phyloP scores from a whole-genome alignment of 352 stramenopile genomes.

The Halophytophthora batemanensis region DNA sequence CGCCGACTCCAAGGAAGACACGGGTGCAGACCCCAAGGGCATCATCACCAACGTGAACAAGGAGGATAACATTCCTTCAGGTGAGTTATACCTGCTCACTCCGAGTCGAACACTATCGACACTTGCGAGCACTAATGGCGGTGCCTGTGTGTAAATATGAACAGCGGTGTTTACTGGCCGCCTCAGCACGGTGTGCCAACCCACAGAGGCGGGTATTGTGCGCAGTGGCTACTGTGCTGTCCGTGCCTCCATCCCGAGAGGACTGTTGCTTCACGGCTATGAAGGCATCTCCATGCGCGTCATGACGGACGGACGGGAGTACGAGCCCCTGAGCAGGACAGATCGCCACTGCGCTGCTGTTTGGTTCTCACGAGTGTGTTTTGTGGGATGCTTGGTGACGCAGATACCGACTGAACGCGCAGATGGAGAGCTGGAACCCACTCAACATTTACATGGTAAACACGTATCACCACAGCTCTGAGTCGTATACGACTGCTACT shows the following conservation, averaged over 20 bases:
- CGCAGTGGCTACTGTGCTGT: constrained; percentile 86
- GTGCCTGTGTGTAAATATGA: not conserved
- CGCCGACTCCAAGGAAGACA: constrained; percentile 10
- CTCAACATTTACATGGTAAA: constrained; percentile 85
- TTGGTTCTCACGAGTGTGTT: not conserved
- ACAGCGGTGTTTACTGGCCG: constrained; percentile 70
- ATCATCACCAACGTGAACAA: constrained; percentile 45
- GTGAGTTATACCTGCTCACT: constrained; percentile 25
- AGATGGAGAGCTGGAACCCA: constrained; percentile 87
- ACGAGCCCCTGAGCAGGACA: constrained; percentile 5
- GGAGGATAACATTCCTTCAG: constrained; percentile 49
- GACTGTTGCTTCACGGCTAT: constrained; percentile 71
- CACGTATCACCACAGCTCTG: not conserved
- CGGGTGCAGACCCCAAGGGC: constrained; percentile 19
- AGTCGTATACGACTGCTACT: not conserved
- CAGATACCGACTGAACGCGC: constrained; percentile 79
- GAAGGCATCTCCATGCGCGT: constrained; percentile 83
- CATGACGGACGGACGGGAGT: constrained; percentile 85
- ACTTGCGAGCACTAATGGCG: not conserved
- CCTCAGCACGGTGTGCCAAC: constrained; percentile 72
- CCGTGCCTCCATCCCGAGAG: constrained; percentile 48
- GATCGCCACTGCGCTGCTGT: not conserved
- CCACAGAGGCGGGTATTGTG: constrained; percentile 72
- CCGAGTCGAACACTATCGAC: not conserved
- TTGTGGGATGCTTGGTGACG: not conserved